phyloP scores from a whole-genome alignment of 1,139 yeast species.

The Protomyces lactucae-debilis region DNA sequence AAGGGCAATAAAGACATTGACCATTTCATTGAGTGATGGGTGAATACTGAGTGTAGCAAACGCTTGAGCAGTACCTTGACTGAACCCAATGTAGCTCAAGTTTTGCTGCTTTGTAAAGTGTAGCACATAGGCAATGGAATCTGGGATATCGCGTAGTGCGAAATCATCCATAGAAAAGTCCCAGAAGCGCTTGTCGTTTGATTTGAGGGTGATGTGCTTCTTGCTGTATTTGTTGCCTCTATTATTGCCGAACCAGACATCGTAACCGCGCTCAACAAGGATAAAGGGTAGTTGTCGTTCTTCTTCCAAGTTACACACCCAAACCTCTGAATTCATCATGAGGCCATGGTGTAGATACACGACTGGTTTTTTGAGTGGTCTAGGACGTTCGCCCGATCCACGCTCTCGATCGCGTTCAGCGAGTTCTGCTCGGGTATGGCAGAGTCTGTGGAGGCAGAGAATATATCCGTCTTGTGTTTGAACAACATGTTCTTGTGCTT shows the following conservation, averaged over 20 bases:
- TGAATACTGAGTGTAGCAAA: slow-evolving; percentile 75
- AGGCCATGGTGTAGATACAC: slow-evolving; percentile 88
- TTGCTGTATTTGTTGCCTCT: slow-evolving; percentile 83
- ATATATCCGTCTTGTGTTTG: slow-evolving; percentile 54
- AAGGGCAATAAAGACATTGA: slow-evolving; percentile 68
- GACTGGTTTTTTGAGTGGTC: slow-evolving; percentile 47
- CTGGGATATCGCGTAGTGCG: slow-evolving; percentile 78
- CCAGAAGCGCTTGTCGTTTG: slow-evolving; percentile 61
- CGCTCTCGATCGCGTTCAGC: slow-evolving; percentile 4
- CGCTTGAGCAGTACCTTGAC: slow-evolving; percentile 90
- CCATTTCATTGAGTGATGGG: slow-evolving; percentile 60
- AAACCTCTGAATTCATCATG: slow-evolving; percentile 82
- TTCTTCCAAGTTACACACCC: slow-evolving; percentile 63
- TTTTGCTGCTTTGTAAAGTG: slow-evolving; percentile 44
- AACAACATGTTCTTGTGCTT: slow-evolving; percentile 67
- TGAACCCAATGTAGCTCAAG: slow-evolving; percentile 73
- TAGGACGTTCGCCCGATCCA: slow-evolving; percentile 6
- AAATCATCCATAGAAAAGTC: slow-evolving; percentile 80
- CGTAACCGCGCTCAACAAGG: slow-evolving; percentile 74
- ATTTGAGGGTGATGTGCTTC: slow-evolving; percentile 45
- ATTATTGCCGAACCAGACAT: slow-evolving; percentile 90
- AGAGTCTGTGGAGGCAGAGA: slow-evolving; percentile 52
- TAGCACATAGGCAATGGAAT: slow-evolving; percentile 60
- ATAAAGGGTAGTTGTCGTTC: slow-evolving; percentile 66
- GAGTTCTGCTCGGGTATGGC: slow-evolving; percentile 43